These are phyloP conservation scores for Podaxis carcinomalis DNA, from an alignment of 768 basidiomycete genomes.

Conservation along the genomic window DNA sequence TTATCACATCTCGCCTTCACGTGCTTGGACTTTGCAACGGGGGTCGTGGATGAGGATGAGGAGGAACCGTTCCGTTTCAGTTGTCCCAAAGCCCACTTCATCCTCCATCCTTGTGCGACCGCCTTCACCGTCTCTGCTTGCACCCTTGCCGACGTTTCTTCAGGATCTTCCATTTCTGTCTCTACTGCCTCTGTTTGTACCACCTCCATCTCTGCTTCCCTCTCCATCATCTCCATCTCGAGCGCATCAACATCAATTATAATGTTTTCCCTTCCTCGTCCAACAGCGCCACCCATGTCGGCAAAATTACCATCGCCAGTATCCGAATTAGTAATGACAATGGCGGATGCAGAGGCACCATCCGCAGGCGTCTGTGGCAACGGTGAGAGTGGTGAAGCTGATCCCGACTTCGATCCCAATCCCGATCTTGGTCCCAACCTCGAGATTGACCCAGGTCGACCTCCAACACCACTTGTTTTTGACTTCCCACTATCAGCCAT, in stretches of 20 bases:
- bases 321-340: neutral
- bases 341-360: neutral
- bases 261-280: slow-evolving; percentile 9
- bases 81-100: slow-evolving; percentile 25
- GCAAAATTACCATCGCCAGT: neutral
- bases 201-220: slow-evolving; percentile 13
- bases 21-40: slow-evolving; percentile 3
- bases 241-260: slow-evolving; percentile 24
- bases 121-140: slow-evolving; percentile 12
- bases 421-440: neutral
- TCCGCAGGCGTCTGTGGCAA: neutral
- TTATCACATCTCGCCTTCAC: slow-evolving; percentile 25
- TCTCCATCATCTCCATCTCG: slow-evolving; percentile 20
- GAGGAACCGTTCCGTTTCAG: neutral
- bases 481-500: neutral
- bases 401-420: neutral
- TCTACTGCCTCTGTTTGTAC: neutral
- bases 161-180: slow-evolving; percentile 16
- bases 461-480: too few species aligned
- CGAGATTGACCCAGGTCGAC: neutral
- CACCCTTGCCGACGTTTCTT: slow-evolving; percentile 18
- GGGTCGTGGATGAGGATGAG: slow-evolving; percentile 2
- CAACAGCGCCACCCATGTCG: neutral
- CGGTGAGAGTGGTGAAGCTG: neutral
- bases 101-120: slow-evolving; percentile 27